These are phyloP conservation scores for Peronospora belbahrii DNA, from an alignment of 352 stramenopile genomes.

Conservation along the genomic window DNA sequence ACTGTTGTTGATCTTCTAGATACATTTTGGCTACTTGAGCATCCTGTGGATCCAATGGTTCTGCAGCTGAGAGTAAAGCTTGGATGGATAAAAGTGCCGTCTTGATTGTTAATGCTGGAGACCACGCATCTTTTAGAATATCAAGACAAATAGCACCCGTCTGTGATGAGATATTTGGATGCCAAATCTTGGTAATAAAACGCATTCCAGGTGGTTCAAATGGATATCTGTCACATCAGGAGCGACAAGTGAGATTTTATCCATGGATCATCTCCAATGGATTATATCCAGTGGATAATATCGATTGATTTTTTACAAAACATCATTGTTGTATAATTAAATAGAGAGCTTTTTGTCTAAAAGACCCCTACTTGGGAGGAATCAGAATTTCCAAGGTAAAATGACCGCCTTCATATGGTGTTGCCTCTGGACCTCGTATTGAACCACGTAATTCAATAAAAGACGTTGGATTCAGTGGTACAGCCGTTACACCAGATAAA, in stretches of 20 bases:
- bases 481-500: slow-evolving; percentile 71
- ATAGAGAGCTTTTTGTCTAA: too few relatives aligned
- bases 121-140: slow-evolving; percentile 97
- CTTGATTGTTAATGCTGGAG: slow-evolving; percentile 95
- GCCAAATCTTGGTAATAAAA: slow-evolving; percentile 94
- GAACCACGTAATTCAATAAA: slow-evolving; percentile 38
- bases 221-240: slow-evolving; percentile 55
- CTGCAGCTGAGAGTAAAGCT: slow-evolving; percentile 91
- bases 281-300: too few relatives aligned
- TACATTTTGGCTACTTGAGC: slow-evolving; percentile 96
- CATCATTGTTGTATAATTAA: too few relatives aligned
- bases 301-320: too few relatives aligned
- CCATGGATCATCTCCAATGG: too few relatives aligned
- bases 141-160: slow-evolving; percentile 97
- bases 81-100: slow-evolving; percentile 94
- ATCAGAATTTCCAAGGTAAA: slow-evolving; percentile 94
- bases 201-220: slow-evolving; percentile 94
- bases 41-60: slow-evolving; percentile 91
- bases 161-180: slow-evolving; percentile 96
- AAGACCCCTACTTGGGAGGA: slow-evolving; percentile 87
- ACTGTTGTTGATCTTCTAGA: slow-evolving; percentile 86
- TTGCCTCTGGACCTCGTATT: slow-evolving; percentile 68
- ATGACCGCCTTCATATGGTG: slow-evolving; percentile 82
- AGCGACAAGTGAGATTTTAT: neutral
- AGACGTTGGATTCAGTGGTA: slow-evolving; percentile 23